Evolutionary conservation across 2,329 filamentous ascomycete genomes (phyloP), one percentile per base, ranked within the genome.

Genomic region (Verticillium dahliae): DNA sequence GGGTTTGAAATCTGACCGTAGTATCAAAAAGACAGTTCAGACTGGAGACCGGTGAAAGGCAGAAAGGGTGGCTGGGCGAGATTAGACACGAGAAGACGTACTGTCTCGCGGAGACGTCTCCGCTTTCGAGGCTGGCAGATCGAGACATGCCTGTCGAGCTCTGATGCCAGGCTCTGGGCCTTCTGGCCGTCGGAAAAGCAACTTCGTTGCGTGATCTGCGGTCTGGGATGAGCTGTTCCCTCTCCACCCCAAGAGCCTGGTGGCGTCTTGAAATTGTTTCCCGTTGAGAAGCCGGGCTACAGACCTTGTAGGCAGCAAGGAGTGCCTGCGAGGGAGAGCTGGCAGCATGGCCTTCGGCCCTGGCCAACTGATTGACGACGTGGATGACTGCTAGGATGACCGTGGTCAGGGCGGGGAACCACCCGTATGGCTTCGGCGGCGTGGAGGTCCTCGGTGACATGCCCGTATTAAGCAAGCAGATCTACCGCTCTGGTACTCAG

Each of bases 391-490:
- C 57, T 18, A 34, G 57, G 57, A 41, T 45, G 57, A 50, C 57
- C 57, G 57, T 50, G 57, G 57, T 58, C 41, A 39, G 39, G 57
- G 57, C 57, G 57, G 57, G 57, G 57, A 58, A 58, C 38, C 31
- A 58, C 34, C 57, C 57, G 57, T 41, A 18, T 58, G 57, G 57
- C 31, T 39, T 34, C 27, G n/a, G 57, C 37, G 15, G 34, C 31
- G 39, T 39, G 45, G 57, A 45, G 38, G 45, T 27, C 39, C 57
- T 58, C 57, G 57, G 57, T 31, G 22, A 34, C 50, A 58, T 58
- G 57, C 27, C 57, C 37, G 6, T 27, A 45, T 58, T 18, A 13
- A 50, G 57, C 38, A 33, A 58, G 57, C 38, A 35, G 38, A 41
- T 33, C n/a, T 58, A 18, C 18, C 39, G 39, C 18, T 18, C 18